phyloP scores from a whole-genome alignment of 345 rosid genomes.

The Angophora floribunda region DNA sequence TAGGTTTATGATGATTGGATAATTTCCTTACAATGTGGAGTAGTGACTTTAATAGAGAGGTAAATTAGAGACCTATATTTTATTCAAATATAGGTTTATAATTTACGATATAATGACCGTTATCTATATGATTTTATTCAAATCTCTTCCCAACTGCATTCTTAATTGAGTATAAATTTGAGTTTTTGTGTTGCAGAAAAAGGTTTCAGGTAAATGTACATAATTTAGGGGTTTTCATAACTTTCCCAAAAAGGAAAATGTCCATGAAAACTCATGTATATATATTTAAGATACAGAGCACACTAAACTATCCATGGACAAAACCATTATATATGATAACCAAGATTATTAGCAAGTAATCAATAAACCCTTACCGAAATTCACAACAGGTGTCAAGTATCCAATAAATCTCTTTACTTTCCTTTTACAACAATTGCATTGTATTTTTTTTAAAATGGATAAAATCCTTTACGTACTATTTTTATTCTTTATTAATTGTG shows the following conservation, averaged over 20 bases:
- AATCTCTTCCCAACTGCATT: background rate
- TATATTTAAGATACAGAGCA: background rate
- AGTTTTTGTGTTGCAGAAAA: background rate
- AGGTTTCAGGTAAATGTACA: background rate
- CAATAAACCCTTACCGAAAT: background rate
- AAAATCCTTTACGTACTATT: background rate
- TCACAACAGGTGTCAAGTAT: background rate
- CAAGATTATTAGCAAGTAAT: background rate
- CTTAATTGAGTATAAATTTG: background rate
- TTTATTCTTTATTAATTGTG: background rate
- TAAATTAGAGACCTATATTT: background rate
- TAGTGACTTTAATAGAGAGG: background rate
- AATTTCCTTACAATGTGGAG: fast-evolving
- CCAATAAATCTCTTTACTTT: background rate
- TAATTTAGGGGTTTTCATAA: background rate
- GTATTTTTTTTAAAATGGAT: background rate
- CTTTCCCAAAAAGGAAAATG: background rate
- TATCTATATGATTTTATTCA: background rate
- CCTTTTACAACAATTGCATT: background rate
- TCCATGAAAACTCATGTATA: background rate
- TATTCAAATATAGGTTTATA: no score
- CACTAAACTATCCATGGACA: background rate
- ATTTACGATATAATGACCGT: background rate
- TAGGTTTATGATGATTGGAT: background rate
- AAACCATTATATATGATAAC: background rate